Evolutionary conservation across 208 protist genomes (phyloP), one percentile per base, ranked within the genome.

Genomic region (Leishmania tarentolae): DNA sequence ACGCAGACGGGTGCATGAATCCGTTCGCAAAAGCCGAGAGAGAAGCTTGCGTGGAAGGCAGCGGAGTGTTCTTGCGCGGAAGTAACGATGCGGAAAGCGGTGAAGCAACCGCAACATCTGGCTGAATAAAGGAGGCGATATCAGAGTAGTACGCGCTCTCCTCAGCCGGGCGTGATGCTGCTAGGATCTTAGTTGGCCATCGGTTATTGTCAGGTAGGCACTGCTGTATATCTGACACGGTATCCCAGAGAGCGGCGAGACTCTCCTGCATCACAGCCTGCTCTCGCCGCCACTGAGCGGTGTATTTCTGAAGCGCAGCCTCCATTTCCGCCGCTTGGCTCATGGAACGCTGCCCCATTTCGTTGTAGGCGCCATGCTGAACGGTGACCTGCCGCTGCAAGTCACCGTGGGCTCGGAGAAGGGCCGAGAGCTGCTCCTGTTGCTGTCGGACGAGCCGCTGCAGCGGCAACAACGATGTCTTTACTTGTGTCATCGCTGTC

Each of bases 111-210:
- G 70, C 21, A 3, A 46, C 71, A 42, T 85, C 70, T 8, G 72
- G 46, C 6, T 79, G 72, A n/a, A 82, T 68, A 37, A 82, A 85
- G 6, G 82, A 85, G 47, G 75, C 82, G 15, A 85, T 81, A 59
- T 85, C 82, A 6, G 82, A 85, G 82, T 85, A 85, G 77, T 85
- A 82, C 21, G 78, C 42, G 56, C 82, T 85, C 42, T 81, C 82
- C 71, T 82, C 71, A 24, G n/a, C 9, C 31, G 47, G 35, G 35
- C 8, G 50, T 13, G 35, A 31, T 40, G 53, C 56, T 11, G 52
- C 40, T 31, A 66, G 40, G 8, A 19, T 24, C 37, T 65, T 66
- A 1, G 56, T 35, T 35, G 52, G 53, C 56, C 15, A 40, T n/a
- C 8, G 15, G 35, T 7, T 0, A 13, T 50, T 40, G 56, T 19